Evolutionary conservation across 2,329 filamentous ascomycete genomes (phyloP), one percentile per base, ranked within the genome.

Genomic region (Ophiostoma pallidulum): DNA sequence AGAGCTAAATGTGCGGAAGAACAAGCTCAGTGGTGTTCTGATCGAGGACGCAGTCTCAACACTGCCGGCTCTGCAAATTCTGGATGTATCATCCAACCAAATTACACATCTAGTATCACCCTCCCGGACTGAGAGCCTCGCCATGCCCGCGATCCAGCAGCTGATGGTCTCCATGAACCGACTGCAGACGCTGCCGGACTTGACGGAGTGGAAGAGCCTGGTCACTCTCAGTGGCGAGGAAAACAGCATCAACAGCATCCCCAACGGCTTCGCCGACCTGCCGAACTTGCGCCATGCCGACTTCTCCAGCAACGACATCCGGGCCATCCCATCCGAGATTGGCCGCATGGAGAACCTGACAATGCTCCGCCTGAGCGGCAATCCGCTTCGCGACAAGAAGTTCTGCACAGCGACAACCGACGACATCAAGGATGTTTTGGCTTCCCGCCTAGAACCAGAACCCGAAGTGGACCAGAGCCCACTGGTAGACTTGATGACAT

Each of bases 341-440:
- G 84, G 83, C 5, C 69, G 78, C 22, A 95, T 97, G 88, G 79
- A 87, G 6, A 80, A 67, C 38, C 68, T 98, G 9, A 74, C 80
- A 18, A 82, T 82, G 60, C 75, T 97, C 36, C 80, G 82, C 4
- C 71, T 98, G 28, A 82, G 81, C 37, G 89, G 88, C n/a, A 98
- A 98, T 58, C 92, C 92, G 0, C 69, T 98, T 13, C 76, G 86
- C 13, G 89, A 96, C 61, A 89, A 85, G 61, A 95, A 89, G 61
- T 88, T 92, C 56, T 71, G 90, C 13, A 84, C 78, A 1, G 86
- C 94, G 67, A 75, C 76, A 19, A 89, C 86, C 0, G 84, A 88
- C 13, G 85, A 92, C 46, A 69, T 97, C 52, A 95, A 94, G 64
- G 75, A 77, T 36, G 78, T 82, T 37, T 67, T 96, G 37, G 74